Percentiles rank a stretch among this genome's conserved stretches.
These are phyloP conservation scores for Micractinium sp. DNA, from an alignment of 139 green algal genomes.

Conservation along the genomic window DNA sequence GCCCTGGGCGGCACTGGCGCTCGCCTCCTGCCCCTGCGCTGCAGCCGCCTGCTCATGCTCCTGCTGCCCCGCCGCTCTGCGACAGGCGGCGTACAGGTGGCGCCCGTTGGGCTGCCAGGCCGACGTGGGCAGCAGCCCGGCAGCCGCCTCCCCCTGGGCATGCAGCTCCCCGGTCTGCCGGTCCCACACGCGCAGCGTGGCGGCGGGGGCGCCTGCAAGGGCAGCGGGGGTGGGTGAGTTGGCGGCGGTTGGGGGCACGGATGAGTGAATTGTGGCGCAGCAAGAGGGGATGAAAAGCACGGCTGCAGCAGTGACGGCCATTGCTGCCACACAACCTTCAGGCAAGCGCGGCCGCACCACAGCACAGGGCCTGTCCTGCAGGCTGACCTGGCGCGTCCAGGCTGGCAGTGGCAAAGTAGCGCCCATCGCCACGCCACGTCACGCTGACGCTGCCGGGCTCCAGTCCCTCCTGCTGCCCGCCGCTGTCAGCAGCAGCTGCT, in stretches of 20 bases:
- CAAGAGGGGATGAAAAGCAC: too few relatives aligned
- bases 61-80: neutral
- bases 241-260: neutral
- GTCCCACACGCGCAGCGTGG: slow-evolving; percentile 73
- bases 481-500: neutral
- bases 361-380: neutral
- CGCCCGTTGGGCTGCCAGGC: slow-evolving; percentile 92
- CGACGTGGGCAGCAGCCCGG: slow-evolving; percentile 57
- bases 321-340: too few relatives aligned
- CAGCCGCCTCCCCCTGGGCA: slow-evolving; percentile 52
- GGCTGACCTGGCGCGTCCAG: neutral
- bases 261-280: too few relatives aligned
- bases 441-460: slow-evolving; percentile 43
- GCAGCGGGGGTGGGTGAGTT: neutral
- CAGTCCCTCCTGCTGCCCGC: neutral
- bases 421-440: slow-evolving; percentile 84
- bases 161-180: slow-evolving; percentile 69
- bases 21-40: neutral
- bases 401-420: slow-evolving; percentile 72
- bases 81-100: slow-evolving; percentile 72
- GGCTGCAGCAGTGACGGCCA: too few relatives aligned
- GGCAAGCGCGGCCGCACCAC: too few relatives aligned
- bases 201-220: neutral
- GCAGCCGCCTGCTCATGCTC: neutral
- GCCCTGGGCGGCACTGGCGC: neutral